Evolutionary conservation across 495 filamentous ascomycete genomes (phyloP).

Genomic region (Letharia columbiana): DNA sequence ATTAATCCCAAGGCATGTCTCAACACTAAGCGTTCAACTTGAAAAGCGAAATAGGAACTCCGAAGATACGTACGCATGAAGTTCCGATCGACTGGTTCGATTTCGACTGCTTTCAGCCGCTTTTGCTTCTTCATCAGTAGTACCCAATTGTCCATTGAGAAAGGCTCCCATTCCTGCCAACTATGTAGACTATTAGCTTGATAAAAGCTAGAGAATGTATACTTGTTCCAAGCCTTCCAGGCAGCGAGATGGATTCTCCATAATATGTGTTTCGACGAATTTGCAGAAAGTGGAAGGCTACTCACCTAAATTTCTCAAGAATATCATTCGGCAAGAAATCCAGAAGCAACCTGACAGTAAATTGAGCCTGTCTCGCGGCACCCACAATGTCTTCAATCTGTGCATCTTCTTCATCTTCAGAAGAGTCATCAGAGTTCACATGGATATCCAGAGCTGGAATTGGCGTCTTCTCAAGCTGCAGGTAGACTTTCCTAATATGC

Average conservation of each 20-base stretch:
- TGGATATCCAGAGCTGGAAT: neutral
- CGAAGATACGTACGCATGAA: slow-evolving; percentile 3
- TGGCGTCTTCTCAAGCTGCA: slow-evolving; percentile 18
- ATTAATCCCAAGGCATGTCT: neutral
- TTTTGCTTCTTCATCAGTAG: slow-evolving; percentile 17
- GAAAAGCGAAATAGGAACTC: neutral
- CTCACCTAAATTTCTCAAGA: slow-evolving; percentile 16
- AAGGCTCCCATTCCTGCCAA: slow-evolving; percentile 20
- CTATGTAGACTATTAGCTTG: slow-evolving; percentile 4
- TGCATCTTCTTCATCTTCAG: slow-evolving; percentile 12
- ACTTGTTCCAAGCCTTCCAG: neutral
- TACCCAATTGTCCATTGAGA: slow-evolving; percentile 18
- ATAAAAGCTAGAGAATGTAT: neutral
- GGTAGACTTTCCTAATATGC: slow-evolving; percentile 16
- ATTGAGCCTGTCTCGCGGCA: slow-evolving; percentile 16
- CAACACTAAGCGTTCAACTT: neutral
- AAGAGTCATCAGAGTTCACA: slow-evolving; percentile 14
- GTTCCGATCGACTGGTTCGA: slow-evolving; percentile 2
- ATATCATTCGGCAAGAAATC: slow-evolving; percentile 18
- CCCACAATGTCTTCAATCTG: slow-evolving; percentile 6
- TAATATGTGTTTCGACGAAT: neutral
- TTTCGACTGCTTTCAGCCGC: slow-evolving; percentile 13
- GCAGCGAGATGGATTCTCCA: neutral
- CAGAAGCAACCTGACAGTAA: slow-evolving; percentile 12
- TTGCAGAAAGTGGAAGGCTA: neutral